These are phyloP conservation scores for Cystobasidiaceae sp. DNA, from an alignment of 1,284 basidiomycete genomes.

Conservation along the genomic window DNA sequence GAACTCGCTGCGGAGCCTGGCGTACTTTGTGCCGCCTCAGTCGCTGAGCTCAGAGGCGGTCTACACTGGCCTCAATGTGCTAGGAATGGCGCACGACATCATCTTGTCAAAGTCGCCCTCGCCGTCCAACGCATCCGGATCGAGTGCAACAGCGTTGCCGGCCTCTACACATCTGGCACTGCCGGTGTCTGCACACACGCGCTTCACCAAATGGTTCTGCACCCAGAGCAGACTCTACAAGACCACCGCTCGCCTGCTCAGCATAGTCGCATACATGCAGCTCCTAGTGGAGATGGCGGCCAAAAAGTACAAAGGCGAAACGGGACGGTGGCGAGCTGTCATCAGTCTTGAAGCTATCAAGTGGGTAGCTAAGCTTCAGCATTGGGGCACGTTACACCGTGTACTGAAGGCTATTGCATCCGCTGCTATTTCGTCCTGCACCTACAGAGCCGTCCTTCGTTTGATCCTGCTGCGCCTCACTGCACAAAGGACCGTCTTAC, in stretches of 20 bases:
- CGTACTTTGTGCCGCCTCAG: conserved; percentile 43
- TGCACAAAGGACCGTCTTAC: conserved; percentile 43
- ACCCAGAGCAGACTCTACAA: conserved; percentile 43
- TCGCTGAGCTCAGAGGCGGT: conserved; percentile 41
- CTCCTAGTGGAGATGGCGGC: conserved; percentile 49
- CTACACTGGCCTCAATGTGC: conserved; percentile 47
- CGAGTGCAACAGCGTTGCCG: background rate
- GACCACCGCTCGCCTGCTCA: conserved; percentile 43
- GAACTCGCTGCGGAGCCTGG: conserved; percentile 39
- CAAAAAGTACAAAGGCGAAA: conserved; percentile 41
- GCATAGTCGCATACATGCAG: conserved; percentile 45
- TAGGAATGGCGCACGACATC: conserved; percentile 50
- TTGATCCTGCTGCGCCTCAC: conserved; percentile 47
- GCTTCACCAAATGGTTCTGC: conserved; percentile 47
- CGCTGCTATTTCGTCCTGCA: no score
- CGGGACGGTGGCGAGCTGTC: conserved; percentile 47
- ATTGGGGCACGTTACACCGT: background rate
- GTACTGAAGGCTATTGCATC: background rate
- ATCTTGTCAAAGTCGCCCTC: conserved; percentile 43
- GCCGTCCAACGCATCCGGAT: background rate
- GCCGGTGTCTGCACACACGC: conserved; percentile 47
- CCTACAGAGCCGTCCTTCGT: conserved; percentile 43
- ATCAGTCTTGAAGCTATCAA: conserved; percentile 48
- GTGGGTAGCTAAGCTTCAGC: conserved; percentile 33
- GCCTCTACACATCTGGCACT: conserved; percentile 36